These are phyloP conservation scores for Xylariaceae sp. DNA, from an alignment of 2,329 filamentous ascomycete genomes.

Conservation along the genomic window DNA sequence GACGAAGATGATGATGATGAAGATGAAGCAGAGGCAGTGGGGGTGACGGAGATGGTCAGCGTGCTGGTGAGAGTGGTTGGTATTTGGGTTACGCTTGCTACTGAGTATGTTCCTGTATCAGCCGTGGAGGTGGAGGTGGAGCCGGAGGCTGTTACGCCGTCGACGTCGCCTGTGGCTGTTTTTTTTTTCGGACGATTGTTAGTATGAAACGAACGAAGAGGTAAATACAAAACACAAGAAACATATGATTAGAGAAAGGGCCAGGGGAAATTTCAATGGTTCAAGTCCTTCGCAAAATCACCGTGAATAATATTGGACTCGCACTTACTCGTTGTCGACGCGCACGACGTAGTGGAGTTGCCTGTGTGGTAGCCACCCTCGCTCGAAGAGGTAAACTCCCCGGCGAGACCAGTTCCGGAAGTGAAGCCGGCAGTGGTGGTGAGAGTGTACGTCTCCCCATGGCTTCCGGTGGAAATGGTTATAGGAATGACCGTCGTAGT, in stretches of 20 bases:
- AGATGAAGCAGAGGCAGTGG: neutral
- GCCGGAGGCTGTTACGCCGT: slow-evolving; percentile 7
- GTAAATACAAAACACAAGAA: neutral
- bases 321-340: slow-evolving; percentile 2
- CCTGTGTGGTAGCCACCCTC: too few species aligned
- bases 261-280: too few species aligned
- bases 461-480: slow-evolving; percentile 6
- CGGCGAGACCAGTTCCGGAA: too few species aligned
- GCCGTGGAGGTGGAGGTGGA: neutral
- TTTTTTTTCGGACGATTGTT: neutral
- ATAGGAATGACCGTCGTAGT: slow-evolving; percentile 8
- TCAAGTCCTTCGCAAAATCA: too few species aligned
- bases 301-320: too few species aligned
- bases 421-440: too few species aligned
- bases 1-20: neutral
- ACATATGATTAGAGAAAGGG: too few species aligned
- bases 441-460: too few species aligned
- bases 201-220: neutral
- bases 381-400: neutral
- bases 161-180: slow-evolving; percentile 8
- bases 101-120: too few species aligned
- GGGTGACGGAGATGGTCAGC: slow-evolving; percentile 1
- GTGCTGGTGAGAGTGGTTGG: neutral
- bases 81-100: too few species aligned
- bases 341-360: slow-evolving; percentile 6